Evolutionary conservation across 345 rosid genomes (phyloP), one percentile per base, ranked within the genome.

Genomic region (Alliaria petiolata): DNA sequence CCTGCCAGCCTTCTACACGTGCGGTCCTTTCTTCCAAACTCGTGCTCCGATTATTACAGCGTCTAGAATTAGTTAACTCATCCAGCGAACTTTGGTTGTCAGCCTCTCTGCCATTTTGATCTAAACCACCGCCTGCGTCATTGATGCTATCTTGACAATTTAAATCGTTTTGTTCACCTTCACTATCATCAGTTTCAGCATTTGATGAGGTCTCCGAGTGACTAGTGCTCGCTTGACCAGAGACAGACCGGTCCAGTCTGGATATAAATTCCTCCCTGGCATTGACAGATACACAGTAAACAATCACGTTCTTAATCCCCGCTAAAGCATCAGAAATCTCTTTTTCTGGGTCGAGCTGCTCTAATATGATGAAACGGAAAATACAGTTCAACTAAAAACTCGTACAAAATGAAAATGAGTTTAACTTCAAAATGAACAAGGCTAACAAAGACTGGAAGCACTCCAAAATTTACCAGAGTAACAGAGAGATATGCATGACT

Each of bases 211-310:
- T 78, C 62, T 86, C 91, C 5, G 85, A 85, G 58, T 69, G 78
- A 80, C 75, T 77, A 76, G 84, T 83, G 87, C 89, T 81, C 26
- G 61, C 81, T 71, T 83, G 85, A 59, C 82, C 76, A 68, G 81
- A 76, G 72, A 65, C 80, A 76, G 88, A 84, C 44, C 67, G 81
- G 67, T 89, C 97, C 74, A 82, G 75, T 83, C 86, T 89, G 76
- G 91, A 87, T 80, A 89, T 74, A 81, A 91, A 84, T 65, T 85
- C 97, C 71, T 85, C 97, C 93, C 98, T 93, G 82, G 43, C 57
- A 71, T 26, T 15, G 36, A 35, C 1, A 58, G 12, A 60, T 22
- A 75, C 34, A 67, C 14, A 59, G 52, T 66, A 60, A 51, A 35
- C 14, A 67, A 13, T 34, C 30, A 67, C 16, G 19, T 57, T 65